Evolutionary conservation across 1,284 basidiomycete genomes (phyloP).

Genomic region (Sporisorium scitamineum): DNA sequence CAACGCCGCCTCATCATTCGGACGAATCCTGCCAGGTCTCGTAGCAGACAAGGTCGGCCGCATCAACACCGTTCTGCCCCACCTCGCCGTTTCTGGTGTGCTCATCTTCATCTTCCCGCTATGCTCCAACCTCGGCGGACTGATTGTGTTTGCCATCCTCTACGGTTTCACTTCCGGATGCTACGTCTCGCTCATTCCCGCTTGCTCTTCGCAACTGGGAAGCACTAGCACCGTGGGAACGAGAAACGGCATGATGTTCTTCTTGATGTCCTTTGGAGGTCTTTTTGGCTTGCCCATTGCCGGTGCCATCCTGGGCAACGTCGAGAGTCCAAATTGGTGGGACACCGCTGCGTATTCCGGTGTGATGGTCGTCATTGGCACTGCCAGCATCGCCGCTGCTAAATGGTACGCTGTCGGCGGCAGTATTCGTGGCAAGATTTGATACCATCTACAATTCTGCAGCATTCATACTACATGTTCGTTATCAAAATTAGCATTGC

Average conservation of each 20-base stretch:
- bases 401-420: slow-evolving; percentile 42
- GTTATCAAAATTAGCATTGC: background rate
- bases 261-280: slow-evolving; percentile 45
- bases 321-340: slow-evolving; percentile 35
- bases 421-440: slow-evolving; percentile 35
- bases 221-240: slow-evolving; percentile 40
- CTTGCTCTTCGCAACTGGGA: slow-evolving; percentile 42
- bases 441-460: background rate
- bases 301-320: slow-evolving; percentile 43
- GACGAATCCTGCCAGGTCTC: slow-evolving; percentile 68
- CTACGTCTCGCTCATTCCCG: slow-evolving; percentile 56
- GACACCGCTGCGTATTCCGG: slow-evolving; percentile 20
- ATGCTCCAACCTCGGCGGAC: slow-evolving; percentile 32
- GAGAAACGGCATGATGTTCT: slow-evolving; percentile 49
- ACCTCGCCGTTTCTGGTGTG: slow-evolving; percentile 58
- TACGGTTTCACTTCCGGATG: slow-evolving; percentile 58
- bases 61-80: slow-evolving; percentile 68
- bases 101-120: slow-evolving; percentile 56
- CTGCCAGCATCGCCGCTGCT: slow-evolving; percentile 14
- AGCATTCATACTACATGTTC: background rate
- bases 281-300: slow-evolving; percentile 47
- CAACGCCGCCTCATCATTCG: slow-evolving; percentile 59
- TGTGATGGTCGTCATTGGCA: slow-evolving; percentile 26
- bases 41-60: slow-evolving; percentile 67
- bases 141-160: slow-evolving; percentile 43